A percentile compares a stretch with the other conserved stretches of the same genome.
Evolutionary conservation across 768 basidiomycete genomes (phyloP).

Genomic region (Phanerodontia chrysosporium): DNA sequence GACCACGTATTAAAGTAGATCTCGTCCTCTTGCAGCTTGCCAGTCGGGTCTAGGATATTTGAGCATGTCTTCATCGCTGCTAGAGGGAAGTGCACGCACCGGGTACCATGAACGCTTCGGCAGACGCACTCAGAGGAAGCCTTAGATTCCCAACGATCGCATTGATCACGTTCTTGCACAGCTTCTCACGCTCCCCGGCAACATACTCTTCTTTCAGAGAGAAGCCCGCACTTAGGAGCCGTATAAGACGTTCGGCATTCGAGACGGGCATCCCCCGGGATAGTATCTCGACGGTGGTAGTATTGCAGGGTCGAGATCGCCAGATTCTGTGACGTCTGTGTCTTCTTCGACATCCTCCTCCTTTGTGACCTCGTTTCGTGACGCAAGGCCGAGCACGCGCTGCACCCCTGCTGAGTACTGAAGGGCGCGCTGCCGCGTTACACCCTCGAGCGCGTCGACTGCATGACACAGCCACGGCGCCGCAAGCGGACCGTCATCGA

Average conservation of each 20-base stretch:
- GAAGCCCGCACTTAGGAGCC: constrained; percentile 66
- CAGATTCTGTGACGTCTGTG: constrained; percentile 3
- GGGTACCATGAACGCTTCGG: constrained; percentile 63
- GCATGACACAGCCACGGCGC: constrained; percentile 48
- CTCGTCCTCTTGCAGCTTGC: constrained; percentile 54
- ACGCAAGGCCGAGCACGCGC: constrained; percentile 55
- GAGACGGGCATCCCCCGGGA: constrained; percentile 8
- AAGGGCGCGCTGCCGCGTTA: constrained; percentile 37
- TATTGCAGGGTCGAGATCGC: background rate
- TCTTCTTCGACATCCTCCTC: constrained; percentile 25
- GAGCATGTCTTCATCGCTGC: background rate
- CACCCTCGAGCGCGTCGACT: constrained; percentile 43
- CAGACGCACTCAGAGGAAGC: constrained; percentile 49
- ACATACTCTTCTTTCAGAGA: constrained; percentile 39
- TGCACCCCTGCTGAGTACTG: constrained; percentile 42
- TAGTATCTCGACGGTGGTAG: background rate
- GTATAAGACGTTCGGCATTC: constrained; percentile 43
- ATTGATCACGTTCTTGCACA: constrained; percentile 43
- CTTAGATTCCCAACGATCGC: constrained; percentile 52
- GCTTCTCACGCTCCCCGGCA: constrained; percentile 42
- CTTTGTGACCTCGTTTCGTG: background rate
- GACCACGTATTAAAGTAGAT: constrained; percentile 53
- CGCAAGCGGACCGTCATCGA: constrained; percentile 46
- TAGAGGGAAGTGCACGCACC: constrained; percentile 36
- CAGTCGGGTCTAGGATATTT: constrained; percentile 51